Evolutionary conservation across 306 rosid species (phyloP).

Genomic region (Prunus padus): DNA sequence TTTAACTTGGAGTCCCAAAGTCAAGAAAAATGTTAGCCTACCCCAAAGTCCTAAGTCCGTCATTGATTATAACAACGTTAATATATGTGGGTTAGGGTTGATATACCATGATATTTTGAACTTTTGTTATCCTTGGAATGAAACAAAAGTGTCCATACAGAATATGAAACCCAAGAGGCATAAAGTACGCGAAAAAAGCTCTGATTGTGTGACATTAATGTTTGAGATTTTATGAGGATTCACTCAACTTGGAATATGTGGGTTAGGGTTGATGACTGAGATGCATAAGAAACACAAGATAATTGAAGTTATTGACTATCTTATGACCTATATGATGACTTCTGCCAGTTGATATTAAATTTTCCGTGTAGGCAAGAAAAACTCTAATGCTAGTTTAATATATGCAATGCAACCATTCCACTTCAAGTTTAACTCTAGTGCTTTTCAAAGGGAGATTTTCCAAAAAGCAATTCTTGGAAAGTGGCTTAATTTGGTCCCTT

Average conservation of each 20-base stretch:
- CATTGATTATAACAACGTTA: no score
- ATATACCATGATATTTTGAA: neutral
- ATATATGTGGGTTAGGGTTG: no score
- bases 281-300: neutral
- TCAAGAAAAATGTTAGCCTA: no score
- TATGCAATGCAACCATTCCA: neutral
- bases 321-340: neutral
- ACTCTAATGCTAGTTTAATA: neutral
- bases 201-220: neutral
- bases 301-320: neutral
- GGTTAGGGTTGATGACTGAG: neutral
- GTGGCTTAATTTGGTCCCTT: neutral
- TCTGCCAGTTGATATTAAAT: neutral
- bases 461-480: neutral
- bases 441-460: neutral
- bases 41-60: no score
- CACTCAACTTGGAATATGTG: neutral
- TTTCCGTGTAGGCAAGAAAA: constrained; percentile 5
- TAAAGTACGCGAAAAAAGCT: neutral
- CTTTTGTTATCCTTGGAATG: neutral
- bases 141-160: constrained; percentile 4
- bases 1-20: no score
- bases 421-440: neutral
- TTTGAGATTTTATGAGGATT: neutral
- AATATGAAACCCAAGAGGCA: constrained; percentile 4